Conservation (phyloP, 2,329 filamentous ascomycete genomes). For the Diaporthe sp. region DNA sequence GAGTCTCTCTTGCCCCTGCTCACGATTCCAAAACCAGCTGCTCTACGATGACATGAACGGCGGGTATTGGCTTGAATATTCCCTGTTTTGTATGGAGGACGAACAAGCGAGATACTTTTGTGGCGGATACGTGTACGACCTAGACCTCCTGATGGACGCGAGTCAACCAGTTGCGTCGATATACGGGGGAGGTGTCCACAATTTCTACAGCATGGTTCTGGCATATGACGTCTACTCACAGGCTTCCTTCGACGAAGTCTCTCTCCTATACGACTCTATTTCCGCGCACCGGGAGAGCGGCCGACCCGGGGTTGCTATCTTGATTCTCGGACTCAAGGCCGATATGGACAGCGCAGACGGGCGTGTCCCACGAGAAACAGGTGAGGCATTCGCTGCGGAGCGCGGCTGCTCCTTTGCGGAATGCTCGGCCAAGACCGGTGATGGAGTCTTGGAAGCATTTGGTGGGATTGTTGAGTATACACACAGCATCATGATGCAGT, state of each 20-base stretch:
- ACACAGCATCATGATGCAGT: neutral
- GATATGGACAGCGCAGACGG: neutral
- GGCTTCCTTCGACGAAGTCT: neutral
- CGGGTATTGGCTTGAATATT: neutral
- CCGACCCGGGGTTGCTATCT: neutral
- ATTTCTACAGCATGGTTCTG: neutral
- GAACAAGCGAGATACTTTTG: neutral
- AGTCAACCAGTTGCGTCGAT: too few species aligned
- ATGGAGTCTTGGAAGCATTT: neutral
- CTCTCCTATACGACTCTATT: neutral
- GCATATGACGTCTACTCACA: neutral
- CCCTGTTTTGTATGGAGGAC: neutral
- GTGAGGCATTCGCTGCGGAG: neutral
- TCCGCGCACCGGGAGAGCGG: neutral
- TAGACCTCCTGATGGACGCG: neutral
- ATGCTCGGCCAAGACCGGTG: neutral
- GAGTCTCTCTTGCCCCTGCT: neutral
- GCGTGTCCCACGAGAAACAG: neutral
- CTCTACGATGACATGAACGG: neutral
- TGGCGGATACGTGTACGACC: neutral
- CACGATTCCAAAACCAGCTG: neutral
- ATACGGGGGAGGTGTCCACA: too few species aligned
- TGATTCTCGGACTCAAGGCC: neutral
- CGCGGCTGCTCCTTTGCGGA: neutral
- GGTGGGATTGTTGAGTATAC: neutral